Base-by-base conservation (phyloP, 2,329 filamentous ascomycete genomes). In the Didymella segeticola region DNA sequence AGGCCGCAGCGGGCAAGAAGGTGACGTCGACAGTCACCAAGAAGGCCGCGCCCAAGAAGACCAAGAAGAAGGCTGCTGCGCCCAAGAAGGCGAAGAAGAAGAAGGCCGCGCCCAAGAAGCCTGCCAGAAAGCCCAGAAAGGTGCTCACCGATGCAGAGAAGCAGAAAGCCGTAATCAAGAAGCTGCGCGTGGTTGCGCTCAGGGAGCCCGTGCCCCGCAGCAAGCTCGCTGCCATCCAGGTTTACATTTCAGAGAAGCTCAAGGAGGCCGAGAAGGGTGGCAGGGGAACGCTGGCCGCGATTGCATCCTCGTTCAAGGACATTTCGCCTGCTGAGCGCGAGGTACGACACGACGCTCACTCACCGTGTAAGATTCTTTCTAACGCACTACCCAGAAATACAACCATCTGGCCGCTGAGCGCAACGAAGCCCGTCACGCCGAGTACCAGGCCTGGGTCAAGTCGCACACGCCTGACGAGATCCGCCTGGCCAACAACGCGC, bases 381-480 rank as follows among this genome's bases (percentile, higher is more conserved):
- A 36, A 66, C 20, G 5, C 6, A 4, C 7, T 15, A 12, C 30
- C 19, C 63, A 88, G 85, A 77, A 78, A 62, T 83, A 81, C 68
- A 80, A 82, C 61, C 79, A 82, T 42, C 60, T 79, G 15, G 82
- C 80, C 43, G 78, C 77, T 49, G 65, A 80, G 53, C 80, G 78
- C 60, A 79, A 69, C 17, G 76, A 74, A 33, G 71, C 75, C 12
- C 80, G 80, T 43, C 61, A 69, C 17, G 72, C 74, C 17, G 76
- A 74, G 12, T 82, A 80, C 65, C 74, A 81, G 25, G 67, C 77
- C 53, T 89, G 84, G 83, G 69, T 89, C 17, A 69, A 80, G 26
- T 73, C 70, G 3, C 72, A 86, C 64, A 83, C 83, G 1, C 80
- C 83, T 9, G 75, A 82, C 5, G 69, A 87, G 64, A 88, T 89